These are phyloP conservation scores for Nakazawaea ishiwadae DNA, from an alignment of 805 yeast genomes.

Conservation along the genomic window DNA sequence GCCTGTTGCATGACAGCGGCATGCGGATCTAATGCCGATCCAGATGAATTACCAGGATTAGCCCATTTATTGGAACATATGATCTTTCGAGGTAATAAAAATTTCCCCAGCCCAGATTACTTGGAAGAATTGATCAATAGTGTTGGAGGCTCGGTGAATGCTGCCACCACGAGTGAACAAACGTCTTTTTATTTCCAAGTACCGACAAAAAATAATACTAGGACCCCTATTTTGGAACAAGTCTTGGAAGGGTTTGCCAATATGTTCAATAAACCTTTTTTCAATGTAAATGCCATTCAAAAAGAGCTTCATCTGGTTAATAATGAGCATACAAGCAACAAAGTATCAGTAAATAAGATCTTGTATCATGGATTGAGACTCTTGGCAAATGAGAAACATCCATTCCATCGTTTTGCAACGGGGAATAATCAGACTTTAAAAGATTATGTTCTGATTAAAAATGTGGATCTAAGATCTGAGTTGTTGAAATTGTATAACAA, in stretches of 20 bases:
- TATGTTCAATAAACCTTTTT: conserved; percentile 46
- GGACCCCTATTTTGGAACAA: conserved; percentile 38
- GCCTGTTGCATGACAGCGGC: conserved; percentile 73
- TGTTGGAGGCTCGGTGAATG: conserved; percentile 59
- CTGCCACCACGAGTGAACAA: conserved; percentile 63
- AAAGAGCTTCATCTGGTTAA: conserved; percentile 59
- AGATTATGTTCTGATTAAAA: conserved; percentile 27
- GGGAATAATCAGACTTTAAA: conserved; percentile 54
- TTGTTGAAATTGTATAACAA: conserved; percentile 34
- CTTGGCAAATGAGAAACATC: conserved; percentile 42
- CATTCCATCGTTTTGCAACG: conserved; percentile 59
- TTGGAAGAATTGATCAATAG: conserved; percentile 39
- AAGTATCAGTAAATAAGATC: conserved; percentile 36
- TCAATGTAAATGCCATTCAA: conserved; percentile 34
- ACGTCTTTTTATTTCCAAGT: conserved; percentile 62
- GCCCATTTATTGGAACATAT: conserved; percentile 91
- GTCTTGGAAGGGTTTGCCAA: conserved; percentile 46
- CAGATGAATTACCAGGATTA: conserved; percentile 63
- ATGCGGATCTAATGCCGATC: conserved; percentile 80
- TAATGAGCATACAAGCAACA: conserved; percentile 62
- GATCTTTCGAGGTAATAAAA: conserved; percentile 51
- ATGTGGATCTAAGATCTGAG: conserved; percentile 29
- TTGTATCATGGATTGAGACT: conserved; percentile 56
- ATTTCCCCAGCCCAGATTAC: conserved; percentile 41
- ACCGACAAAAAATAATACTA: conserved; percentile 33